These are phyloP conservation scores for Pyricularia sp. DNA, from an alignment of 2,329 filamentous ascomycete species.

Conservation along the genomic window DNA sequence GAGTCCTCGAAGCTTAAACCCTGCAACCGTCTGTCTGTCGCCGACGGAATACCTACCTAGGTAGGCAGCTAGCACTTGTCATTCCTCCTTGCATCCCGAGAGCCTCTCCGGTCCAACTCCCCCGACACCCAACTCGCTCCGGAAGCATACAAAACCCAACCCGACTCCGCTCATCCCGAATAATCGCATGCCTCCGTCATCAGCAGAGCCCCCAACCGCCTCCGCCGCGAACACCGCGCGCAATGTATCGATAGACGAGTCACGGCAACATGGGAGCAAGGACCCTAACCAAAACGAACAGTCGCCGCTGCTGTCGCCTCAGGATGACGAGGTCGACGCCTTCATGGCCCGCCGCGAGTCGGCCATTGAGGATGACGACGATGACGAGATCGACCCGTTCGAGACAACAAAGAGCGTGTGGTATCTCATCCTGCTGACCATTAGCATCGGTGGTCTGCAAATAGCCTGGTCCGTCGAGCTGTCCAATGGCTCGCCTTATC, in stretches of 20 bases:
- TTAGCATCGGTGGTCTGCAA: constrained; percentile 82
- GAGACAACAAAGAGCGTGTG: constrained; percentile 70
- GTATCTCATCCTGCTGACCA: constrained; percentile 79
- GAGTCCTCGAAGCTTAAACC: background rate
- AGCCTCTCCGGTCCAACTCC: background rate
- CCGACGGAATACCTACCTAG: too few species aligned
- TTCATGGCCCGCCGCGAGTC: constrained; percentile 9
- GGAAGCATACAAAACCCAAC: background rate
- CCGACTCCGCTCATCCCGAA: background rate
- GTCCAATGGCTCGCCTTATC: constrained; percentile 81
- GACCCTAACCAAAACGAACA: constrained; percentile 27
- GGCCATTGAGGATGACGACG: constrained; percentile 22
- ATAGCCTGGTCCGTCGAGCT: constrained; percentile 94
- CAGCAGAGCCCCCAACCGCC: constrained; percentile 17
- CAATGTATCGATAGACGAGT: constrained; percentile 13
- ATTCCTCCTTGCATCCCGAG: background rate
- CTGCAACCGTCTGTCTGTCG: background rate
- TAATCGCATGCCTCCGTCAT: constrained; percentile 28
- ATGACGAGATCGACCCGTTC: constrained; percentile 32
- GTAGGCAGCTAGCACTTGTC: too few species aligned
- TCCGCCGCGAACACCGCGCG: constrained; percentile 11
- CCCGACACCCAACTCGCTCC: background rate
- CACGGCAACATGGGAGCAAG: constrained; percentile 2
- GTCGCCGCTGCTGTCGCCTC: constrained; percentile 39
- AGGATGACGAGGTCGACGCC: constrained; percentile 23